A percentile compares a stretch with the other conserved stretches of the same genome.
phyloP scores from a whole-genome alignment of 1,284 basidiomycete species.

The Cryptococcus depauperatus region DNA sequence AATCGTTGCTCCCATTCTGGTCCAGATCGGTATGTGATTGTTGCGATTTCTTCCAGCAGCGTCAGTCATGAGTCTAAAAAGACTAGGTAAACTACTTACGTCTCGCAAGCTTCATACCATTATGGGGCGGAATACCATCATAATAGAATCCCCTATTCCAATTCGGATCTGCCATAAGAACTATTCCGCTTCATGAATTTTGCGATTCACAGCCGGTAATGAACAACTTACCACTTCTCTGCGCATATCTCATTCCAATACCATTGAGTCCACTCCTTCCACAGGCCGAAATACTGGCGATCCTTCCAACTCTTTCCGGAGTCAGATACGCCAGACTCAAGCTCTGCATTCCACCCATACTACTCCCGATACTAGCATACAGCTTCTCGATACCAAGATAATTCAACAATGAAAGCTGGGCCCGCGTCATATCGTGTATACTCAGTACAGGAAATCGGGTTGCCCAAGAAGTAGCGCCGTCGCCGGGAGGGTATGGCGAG shows the following conservation, averaged over 20 bases:
- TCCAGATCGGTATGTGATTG: constrained; percentile 96
- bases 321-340: constrained; percentile 91
- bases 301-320: constrained; percentile 75
- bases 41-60: constrained; percentile 81
- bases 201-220: neutral
- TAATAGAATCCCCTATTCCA: constrained; percentile 99
- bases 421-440: constrained; percentile 91
- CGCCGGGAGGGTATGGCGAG: constrained; percentile 50
- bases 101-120: constrained; percentile 95
- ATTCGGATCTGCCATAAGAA: constrained; percentile 97
- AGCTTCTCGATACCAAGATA: constrained; percentile 73
- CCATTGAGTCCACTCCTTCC: constrained; percentile 83
- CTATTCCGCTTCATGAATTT: constrained; percentile 45
- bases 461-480: constrained; percentile 65
- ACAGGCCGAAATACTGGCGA: constrained; percentile 90
- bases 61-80: constrained; percentile 1
- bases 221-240: constrained; percentile 67
- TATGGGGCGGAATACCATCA: constrained; percentile 84
- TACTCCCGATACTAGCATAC: constrained; percentile 86
- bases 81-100: constrained; percentile 53
- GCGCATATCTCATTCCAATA: constrained; percentile 92
- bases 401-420: constrained; percentile 82
- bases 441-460: constrained; percentile 86
- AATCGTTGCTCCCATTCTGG: constrained; percentile 99
- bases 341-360: constrained; percentile 98